These are phyloP conservation scores for Blastocystis sp. DNA, from an alignment of 352 stramenopile species.

Conservation along the genomic window DNA sequence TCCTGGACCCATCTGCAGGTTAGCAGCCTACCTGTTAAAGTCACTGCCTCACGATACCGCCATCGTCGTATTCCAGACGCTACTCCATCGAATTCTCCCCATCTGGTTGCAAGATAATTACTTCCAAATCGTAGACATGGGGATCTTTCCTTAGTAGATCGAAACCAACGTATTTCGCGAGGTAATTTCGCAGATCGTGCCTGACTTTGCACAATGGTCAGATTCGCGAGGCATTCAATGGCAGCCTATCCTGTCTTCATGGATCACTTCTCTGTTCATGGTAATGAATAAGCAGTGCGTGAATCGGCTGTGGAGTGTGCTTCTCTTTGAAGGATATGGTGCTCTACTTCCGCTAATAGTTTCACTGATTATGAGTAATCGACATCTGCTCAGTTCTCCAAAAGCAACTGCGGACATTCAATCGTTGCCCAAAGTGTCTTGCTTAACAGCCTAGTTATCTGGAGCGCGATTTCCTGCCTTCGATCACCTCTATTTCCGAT, in stretches of 20 bases:
- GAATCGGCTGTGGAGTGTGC: conserved; percentile 33
- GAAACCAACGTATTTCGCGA: conserved; percentile 13
- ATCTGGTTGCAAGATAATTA: conserved; percentile 37
- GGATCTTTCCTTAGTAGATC: background rate
- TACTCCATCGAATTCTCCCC: background rate
- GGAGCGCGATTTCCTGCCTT: background rate
- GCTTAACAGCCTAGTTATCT: background rate
- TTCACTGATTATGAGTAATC: conserved; percentile 22
- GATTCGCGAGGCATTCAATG: background rate
- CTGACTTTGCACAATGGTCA: conserved; percentile 7
- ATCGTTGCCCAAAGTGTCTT: background rate
- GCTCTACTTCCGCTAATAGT: conserved; percentile 8
- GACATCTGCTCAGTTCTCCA: background rate
- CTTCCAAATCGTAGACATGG: background rate
- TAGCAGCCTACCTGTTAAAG: background rate
- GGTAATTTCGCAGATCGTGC: background rate
- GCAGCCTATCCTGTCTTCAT: background rate
- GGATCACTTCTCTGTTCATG: background rate
- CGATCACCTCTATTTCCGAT: background rate
- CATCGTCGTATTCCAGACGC: conserved; percentile 16
- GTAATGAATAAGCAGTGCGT: conserved; percentile 28
- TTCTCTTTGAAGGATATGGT: conserved; percentile 52
- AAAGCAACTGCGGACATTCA: background rate
- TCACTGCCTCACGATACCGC: conserved; percentile 6
- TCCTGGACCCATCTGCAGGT: background rate